A percentile compares a stretch with the other conserved stretches of the same genome.
Evolutionary conservation across 1,284 basidiomycete genomes (phyloP).

Genomic region (Quambalaria eucalypti): DNA sequence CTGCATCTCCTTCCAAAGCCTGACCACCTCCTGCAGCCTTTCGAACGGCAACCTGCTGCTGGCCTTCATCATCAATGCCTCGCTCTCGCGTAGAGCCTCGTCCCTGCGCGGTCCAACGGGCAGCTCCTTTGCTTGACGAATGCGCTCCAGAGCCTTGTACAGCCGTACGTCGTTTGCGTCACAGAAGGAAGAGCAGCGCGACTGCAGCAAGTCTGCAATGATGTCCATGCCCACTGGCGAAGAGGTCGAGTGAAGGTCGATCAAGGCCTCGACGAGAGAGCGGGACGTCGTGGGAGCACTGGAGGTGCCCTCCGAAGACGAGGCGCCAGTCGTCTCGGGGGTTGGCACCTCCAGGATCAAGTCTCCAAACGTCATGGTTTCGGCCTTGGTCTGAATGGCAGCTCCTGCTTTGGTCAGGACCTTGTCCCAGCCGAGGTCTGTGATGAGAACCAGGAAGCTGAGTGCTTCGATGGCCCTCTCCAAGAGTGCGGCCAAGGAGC

Average conservation of each 20-base stretch:
- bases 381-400: conserved; percentile 15
- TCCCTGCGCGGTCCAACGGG: conserved; percentile 54
- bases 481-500: conserved; percentile 63
- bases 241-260: conserved; percentile 54
- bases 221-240: conserved; percentile 96
- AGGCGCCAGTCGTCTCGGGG: conserved; percentile 53
- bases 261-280: conserved; percentile 84
- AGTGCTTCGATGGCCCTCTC: conserved; percentile 57
- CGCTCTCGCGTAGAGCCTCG: conserved; percentile 50
- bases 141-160: conserved; percentile 94
- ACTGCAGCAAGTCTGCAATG: conserved; percentile 85
- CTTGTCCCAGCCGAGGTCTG: conserved; percentile 55
- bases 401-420: background rate
- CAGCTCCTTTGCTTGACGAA: conserved; percentile 79
- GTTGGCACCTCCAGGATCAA: conserved; percentile 15
- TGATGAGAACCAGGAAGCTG: conserved; percentile 81
- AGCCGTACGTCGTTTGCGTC: conserved; percentile 95
- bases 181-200: conserved; percentile 92
- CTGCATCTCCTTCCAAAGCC: conserved; percentile 72
- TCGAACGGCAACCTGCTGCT: conserved; percentile 74
- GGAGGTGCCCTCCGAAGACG: conserved; percentile 57
- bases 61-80: conserved; percentile 71
- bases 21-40: conserved; percentile 71
- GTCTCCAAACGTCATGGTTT: conserved; percentile 29
- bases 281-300: conserved; percentile 63